Evolutionary conservation across 2,329 filamentous ascomycete species (phyloP), one percentile per base, ranked within the genome.

Genomic region (Colletotrichum simmondsii): DNA sequence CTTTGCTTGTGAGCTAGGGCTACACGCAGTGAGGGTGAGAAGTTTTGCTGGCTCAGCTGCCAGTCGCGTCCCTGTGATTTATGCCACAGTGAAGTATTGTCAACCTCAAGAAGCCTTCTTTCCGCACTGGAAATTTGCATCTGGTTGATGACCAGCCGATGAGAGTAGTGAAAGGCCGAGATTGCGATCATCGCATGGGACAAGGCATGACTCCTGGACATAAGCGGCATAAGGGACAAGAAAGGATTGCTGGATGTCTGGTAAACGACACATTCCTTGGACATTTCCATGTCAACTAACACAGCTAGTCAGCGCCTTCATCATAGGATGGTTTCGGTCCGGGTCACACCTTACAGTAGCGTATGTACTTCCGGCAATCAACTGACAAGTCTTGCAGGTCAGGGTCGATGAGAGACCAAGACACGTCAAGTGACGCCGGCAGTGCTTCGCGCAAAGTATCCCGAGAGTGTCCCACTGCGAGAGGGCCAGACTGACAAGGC

Each of bases 251-350:
- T 68, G 24, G 69, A 72, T 53, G 65, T 54, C 19, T 68, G 69
- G 14, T 72, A 72, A 8, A 72, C 69, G n/a, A 72, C 69, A 32
- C 63, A 68, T 42, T 72, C 69, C 46, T 67, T 68, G 35, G 69
- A 72, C 35, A 72, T 59, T 32, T 72, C 69, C 58, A 72, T 10
- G 6, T 68, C 58, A 19, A 72, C 69, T 72, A 49, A 3, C n/a
- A 32, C 49, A n/a, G 16, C 52, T 26, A 6, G n/a, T 68, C 46
- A 68, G 58, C 42, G 28, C 8, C 10, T 56, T 12, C 42, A 22
- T 5, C 6, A 28, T 12, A 35, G 35, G n/a, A 28, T 22, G 3
- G 12, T 11, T 26, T 24, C 32, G 12, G 7, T 12, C 5, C 8
- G 12, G 6, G 32, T 6, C 2, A 22, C 24, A 32, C 19, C 69